Base-by-base conservation (phyloP, 768 basidiomycete genomes). In the Lentinula edodes region DNA sequence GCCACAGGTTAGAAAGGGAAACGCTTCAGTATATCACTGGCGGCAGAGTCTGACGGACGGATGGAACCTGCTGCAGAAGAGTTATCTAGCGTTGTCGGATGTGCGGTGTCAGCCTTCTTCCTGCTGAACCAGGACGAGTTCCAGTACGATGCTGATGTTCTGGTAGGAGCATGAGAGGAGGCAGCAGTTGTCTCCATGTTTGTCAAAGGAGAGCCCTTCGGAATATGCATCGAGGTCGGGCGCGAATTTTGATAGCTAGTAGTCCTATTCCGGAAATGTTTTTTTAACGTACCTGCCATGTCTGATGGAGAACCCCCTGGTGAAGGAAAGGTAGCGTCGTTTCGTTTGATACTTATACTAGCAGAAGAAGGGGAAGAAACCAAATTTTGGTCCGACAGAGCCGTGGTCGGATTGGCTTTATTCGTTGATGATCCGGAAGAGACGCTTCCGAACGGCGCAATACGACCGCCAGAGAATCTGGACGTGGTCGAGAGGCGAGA, bases 401-500 rank as follows among this genome's bases (percentile, higher is more conserved):
- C 89, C 2, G 83, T 90, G 6, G 90, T 89, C 3, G 89, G 79
- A 18, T 81, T 79, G 0, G 85, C 86, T 70, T 91, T 90, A 1
- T 56, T 56, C 39, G 75, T 66, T 0, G 81, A 67, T 0, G 80
- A 74, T 46, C 73, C 73, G 12, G 80, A 70, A 18, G 75, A 75
- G 2, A 78, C 76, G 45, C 72, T 77, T 52, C 83, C 86, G 57
- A 90, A 73, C 1, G 79, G 76, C 13, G 90, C 88, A 34, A 86
- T 76, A 39, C 88, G 84, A 35, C 78, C 82, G 0, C 80, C 76
- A 6, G 89, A 90, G 68, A 90, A 87, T 59, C 77, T 80, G 8
- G 90, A 92, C 1, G 88, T 82, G 5, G 83, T 80, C 2, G 89
- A 90, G 20, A 86, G 70, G 16, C 87, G 81, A 2, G 89, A 91